Conservation (phyloP, 768 basidiomycete genomes). For the Russula foetens region DNA sequence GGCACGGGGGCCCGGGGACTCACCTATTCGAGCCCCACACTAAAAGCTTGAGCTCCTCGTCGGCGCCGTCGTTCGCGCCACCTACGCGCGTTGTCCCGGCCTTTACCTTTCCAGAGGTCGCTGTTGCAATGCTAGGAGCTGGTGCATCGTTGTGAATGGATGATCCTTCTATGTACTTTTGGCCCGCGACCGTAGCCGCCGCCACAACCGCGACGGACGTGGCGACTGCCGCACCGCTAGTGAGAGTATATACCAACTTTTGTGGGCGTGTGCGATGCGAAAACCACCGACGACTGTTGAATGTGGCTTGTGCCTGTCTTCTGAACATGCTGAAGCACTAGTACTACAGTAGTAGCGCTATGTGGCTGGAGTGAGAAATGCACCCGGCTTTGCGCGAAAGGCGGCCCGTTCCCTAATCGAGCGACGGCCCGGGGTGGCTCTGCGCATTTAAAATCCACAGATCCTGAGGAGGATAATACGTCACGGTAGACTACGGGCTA, state of each 20-base stretch:
- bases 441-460: no score
- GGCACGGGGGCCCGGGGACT: neutral
- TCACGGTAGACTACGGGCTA: no score
- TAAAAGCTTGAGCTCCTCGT: constrained; percentile 27
- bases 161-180: constrained; percentile 1
- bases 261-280: neutral
- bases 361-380: no score
- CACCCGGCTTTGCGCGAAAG: no score
- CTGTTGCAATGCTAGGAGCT: constrained; percentile 2
- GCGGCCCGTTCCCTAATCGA: no score
- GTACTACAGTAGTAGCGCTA: no score
- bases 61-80: constrained; percentile 34
- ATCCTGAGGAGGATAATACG: no score
- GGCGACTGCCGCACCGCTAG: constrained; percentile 1
- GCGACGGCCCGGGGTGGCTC: no score
- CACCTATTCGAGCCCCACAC: constrained; percentile 77
- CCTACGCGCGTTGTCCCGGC: neutral
- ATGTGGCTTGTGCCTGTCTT: neutral
- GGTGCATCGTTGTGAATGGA: constrained; percentile 31
- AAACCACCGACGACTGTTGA: constrained; percentile 2
- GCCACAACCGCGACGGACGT: constrained; percentile 3
- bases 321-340: constrained; percentile 13
- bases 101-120: neutral
- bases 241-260: neutral
- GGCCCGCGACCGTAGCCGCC: neutral